phyloP scores from a whole-genome alignment of 2,329 filamentous ascomycete species.

The Epichloe festucae region DNA sequence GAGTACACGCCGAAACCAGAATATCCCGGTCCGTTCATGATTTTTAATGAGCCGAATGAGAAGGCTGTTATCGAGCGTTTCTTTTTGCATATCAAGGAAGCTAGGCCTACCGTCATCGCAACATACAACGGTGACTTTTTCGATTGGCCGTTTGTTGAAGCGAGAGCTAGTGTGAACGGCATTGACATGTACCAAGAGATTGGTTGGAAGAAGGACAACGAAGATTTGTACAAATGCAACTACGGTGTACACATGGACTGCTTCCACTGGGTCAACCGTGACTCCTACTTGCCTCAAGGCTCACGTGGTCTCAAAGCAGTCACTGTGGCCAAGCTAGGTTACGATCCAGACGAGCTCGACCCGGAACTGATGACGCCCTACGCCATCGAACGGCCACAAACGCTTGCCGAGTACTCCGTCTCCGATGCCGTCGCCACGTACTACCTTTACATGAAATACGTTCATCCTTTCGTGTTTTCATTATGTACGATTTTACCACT shows the following conservation, averaged over 20 bases:
- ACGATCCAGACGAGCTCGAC: conserved; percentile 95
- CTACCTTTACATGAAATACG: conserved; percentile 99
- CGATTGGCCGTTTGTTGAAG: conserved; percentile 98
- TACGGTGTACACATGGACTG: conserved; percentile 99
- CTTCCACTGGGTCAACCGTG: conserved; percentile 97
- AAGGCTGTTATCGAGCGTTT: conserved; percentile 80
- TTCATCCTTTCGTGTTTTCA: conserved; percentile 99
- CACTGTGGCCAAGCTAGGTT: conserved; percentile 93
- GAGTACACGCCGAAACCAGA: conserved; percentile 97
- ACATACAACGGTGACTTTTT: conserved; percentile 99
- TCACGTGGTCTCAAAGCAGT: conserved; percentile 96
- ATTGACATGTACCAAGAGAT: conserved; percentile 99
- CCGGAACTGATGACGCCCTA: conserved; percentile 93
- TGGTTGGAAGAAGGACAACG: conserved; percentile 86
- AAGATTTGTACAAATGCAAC: conserved; percentile 92
- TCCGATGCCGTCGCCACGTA: conserved; percentile 98
- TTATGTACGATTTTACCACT: conserved; percentile 92
- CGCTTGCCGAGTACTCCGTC: conserved; percentile 92
- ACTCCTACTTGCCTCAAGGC: conserved; percentile 93
- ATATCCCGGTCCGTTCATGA: conserved; percentile 89
- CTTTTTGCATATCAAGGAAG: conserved; percentile 91
- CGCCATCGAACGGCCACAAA: conserved; percentile 83
- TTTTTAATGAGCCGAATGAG: conserved; percentile 96
- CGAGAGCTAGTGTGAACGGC: conserved; percentile 80
- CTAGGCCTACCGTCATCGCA: conserved; percentile 87